phyloP scores from a whole-genome alignment of 2,329 filamentous ascomycete genomes.

The Ceratocystis colombiana region DNA sequence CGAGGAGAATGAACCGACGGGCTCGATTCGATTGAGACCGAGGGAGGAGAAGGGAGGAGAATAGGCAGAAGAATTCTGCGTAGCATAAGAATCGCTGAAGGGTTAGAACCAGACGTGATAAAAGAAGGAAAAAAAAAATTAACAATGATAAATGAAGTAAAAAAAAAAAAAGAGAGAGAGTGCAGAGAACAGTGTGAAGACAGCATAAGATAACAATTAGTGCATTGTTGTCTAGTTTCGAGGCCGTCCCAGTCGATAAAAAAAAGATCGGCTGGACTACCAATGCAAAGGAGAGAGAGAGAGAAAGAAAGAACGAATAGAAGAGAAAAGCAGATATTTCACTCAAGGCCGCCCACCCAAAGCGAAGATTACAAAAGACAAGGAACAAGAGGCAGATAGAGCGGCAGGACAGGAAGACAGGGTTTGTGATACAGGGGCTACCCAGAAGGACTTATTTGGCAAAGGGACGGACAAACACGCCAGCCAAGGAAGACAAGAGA shows the following conservation, averaged over 20 bases:
- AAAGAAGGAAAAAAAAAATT: neutral
- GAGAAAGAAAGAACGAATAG: constrained; percentile 5
- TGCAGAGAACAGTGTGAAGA: neutral
- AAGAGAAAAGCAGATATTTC: constrained; percentile 7
- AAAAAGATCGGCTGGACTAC: constrained; percentile 9
- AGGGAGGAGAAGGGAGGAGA: neutral
- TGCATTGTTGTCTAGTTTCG: neutral
- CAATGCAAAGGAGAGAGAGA: constrained; percentile 4
- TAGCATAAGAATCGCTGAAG: neutral
- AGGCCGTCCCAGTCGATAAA: constrained; percentile 2
- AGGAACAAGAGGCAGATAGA: neutral
- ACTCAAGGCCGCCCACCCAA: neutral
- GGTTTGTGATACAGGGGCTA: constrained; percentile 6
- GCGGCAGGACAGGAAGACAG: neutral
- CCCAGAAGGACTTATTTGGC: neutral
- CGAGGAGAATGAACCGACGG: no score
- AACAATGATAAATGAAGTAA: neutral
- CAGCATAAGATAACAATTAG: neutral
- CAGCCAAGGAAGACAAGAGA: neutral
- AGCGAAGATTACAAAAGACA: constrained; percentile 1
- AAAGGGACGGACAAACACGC: no score
- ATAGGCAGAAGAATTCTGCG: neutral
- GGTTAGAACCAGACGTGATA: neutral
- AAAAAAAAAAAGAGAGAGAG: neutral
- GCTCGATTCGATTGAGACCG: neutral